Conservation (phyloP, 2,329 filamentous ascomycete genomes). For the Trichoderma koningii region DNA sequence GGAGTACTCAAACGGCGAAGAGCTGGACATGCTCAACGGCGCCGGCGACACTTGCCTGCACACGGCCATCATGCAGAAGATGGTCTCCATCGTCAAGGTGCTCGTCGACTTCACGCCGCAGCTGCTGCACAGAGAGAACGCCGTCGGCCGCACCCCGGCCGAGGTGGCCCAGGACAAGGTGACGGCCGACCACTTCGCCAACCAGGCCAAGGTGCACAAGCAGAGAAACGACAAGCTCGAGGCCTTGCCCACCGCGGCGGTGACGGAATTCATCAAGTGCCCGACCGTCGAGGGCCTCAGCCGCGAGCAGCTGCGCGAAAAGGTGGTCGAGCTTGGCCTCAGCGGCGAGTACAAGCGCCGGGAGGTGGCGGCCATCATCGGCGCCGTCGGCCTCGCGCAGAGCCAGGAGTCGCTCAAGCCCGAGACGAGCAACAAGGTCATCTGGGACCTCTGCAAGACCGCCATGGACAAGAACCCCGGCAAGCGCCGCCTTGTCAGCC, state of each 20-base stretch:
- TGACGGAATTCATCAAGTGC: slow-evolving; percentile 9
- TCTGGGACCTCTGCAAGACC: slow-evolving; percentile 42
- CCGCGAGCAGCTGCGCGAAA: slow-evolving; percentile 30
- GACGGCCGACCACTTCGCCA: slow-evolving; percentile 43
- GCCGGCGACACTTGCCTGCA: slow-evolving; percentile 68
- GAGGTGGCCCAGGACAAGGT: slow-evolving; percentile 65
- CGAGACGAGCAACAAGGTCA: slow-evolving; percentile 30
- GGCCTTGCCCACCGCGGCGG: slow-evolving; percentile 28
- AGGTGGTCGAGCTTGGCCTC: slow-evolving; percentile 35
- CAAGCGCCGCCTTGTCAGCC: slow-evolving; percentile 54
- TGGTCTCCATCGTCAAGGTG: slow-evolving; percentile 43
- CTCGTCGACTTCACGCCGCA: slow-evolving; percentile 59
- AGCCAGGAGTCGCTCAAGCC: slow-evolving; percentile 12
- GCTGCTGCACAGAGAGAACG: slow-evolving; percentile 71
- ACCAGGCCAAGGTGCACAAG: slow-evolving; percentile 27
- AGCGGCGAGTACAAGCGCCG: slow-evolving; percentile 35
- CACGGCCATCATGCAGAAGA: slow-evolving; percentile 48
- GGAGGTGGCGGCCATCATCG: slow-evolving; percentile 35
- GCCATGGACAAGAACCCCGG: slow-evolving; percentile 38
- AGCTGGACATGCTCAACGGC: slow-evolving; percentile 61
- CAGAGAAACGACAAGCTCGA: slow-evolving; percentile 24
- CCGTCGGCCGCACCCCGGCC: slow-evolving; percentile 71
- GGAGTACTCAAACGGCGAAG: slow-evolving; percentile 57
- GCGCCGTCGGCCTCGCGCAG: slow-evolving; percentile 34
- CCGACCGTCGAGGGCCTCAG: slow-evolving; percentile 27